Evolutionary conservation across 108 stramenopile genomes (phyloP).

Genomic region (Skeletonema tropicum): DNA sequence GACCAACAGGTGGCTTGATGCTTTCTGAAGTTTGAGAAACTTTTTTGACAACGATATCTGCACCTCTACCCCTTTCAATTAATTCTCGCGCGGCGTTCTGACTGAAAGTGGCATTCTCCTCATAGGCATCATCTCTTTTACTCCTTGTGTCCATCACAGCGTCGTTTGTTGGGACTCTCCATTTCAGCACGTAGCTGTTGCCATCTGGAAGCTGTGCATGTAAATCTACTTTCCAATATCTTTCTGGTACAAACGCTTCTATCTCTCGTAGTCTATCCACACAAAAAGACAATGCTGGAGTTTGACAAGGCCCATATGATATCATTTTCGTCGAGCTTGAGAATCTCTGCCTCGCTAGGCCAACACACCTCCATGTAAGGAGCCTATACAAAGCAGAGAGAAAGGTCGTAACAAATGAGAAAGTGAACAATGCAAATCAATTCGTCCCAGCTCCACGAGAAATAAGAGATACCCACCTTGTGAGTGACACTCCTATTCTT

Average conservation of each 20-base stretch:
- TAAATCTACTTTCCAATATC: constrained; percentile 56
- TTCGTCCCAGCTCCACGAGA: background rate
- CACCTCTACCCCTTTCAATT: constrained; percentile 11
- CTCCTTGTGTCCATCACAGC: constrained; percentile 11
- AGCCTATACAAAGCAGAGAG: constrained; percentile 27
- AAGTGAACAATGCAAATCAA: background rate
- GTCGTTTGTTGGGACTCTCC: constrained; percentile 7
- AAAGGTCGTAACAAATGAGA: background rate
- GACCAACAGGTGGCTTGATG: constrained; percentile 24
- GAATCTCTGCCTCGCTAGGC: constrained; percentile 39
- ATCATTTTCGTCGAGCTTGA: constrained; percentile 51
- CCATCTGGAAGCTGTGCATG: background rate
- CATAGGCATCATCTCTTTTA: constrained; percentile 1
- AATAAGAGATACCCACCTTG: constrained; percentile 16
- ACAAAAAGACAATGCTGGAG: constrained; percentile 80
- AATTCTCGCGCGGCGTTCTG: constrained; percentile 11
- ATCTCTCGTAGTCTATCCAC: constrained; percentile 64
- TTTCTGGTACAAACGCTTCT: constrained; percentile 53
- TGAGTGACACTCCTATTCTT: constrained; percentile 74
- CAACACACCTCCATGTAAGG: constrained; percentile 63
- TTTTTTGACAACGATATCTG: constrained; percentile 8
- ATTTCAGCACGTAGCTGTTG: constrained; percentile 6
- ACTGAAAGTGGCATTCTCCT: background rate
- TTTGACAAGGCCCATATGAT: constrained; percentile 82
- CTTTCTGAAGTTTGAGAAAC: constrained; percentile 1